Base-by-base conservation (phyloP, 257 asterid genomes). In the Mentha longifolia region DNA sequence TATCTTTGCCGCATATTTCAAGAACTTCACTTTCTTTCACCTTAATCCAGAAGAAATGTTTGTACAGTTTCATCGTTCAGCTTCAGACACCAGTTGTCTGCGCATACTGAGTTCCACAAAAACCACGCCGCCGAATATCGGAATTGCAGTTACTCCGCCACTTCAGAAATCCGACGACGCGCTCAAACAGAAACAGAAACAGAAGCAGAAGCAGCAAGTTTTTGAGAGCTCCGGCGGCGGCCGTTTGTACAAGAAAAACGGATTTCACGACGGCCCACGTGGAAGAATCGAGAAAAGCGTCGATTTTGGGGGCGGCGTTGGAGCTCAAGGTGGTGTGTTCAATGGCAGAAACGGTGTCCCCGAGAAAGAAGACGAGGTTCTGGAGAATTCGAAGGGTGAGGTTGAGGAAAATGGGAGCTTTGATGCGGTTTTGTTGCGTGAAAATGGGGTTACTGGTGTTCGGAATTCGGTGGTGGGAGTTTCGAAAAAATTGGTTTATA, bases 21-120 rank as follows among this genome's bases (percentile, higher is more conserved):
- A 43, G 20, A 64, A 55, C 3, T 51, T 16, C 59, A 22, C 17
- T 41, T 5, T 31, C 10, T 19, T 43, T 30, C 43, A 33, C 65
- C 67, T 4, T 3, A 63, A 25, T 68, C 37, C 72, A 55, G 31
- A 61, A 75, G 49, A 91, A 43, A 91, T 93, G 98, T 82, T 81
- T 66, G 83, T 77, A 59, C 85, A 85, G 62, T 67, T 84, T 49
- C 91, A 86, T 77, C 81, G 71, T 70, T 78, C 88, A 11, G 98
- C 68, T 70, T 78, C 88, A 11, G 98, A 93, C 73, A 46, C 83
- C 74, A 85, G 47, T 49, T 85, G 89, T 71, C 81, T 86, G 35
- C 81, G 79, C 69, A 41, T 82, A 60, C 70, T 87, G 0, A 82
- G 70, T 45, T 83, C 90, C 62, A 31, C 79, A 11, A 82, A 80